Conservation (phyloP, 2,329 filamentous ascomycete species). For the Parastagonospora nodorum region DNA sequence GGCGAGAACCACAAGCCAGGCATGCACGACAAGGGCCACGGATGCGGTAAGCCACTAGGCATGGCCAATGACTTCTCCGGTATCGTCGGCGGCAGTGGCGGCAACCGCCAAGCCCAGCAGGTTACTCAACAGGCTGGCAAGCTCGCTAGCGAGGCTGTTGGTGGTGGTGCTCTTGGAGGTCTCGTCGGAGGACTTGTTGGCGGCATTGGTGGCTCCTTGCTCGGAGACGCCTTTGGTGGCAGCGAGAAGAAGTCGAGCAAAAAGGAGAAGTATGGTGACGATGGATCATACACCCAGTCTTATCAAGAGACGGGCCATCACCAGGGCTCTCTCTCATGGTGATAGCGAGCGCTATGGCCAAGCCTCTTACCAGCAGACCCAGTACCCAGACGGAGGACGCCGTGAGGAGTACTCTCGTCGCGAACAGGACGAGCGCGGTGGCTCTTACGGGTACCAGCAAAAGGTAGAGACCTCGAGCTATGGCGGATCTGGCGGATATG, state of each 20-base stretch:
- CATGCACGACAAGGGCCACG: slow-evolving; percentile 82
- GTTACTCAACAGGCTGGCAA: slow-evolving; percentile 52
- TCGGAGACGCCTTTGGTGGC: slow-evolving; percentile 64
- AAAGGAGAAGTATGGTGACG: slow-evolving; percentile 59
- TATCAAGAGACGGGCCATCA: slow-evolving; percentile 66
- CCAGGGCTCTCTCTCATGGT: slow-evolving; percentile 33
- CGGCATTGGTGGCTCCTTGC: slow-evolving; percentile 62
- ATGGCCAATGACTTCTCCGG: slow-evolving; percentile 66
- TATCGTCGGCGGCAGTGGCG: slow-evolving; percentile 48
- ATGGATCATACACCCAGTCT: slow-evolving; percentile 66
- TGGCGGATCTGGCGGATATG: slow-evolving; percentile 58
- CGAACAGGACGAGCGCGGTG: slow-evolving; percentile 56
- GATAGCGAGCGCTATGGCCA: slow-evolving; percentile 62
- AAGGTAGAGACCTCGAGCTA: slow-evolving; percentile 59
- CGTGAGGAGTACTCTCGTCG: slow-evolving; percentile 66
- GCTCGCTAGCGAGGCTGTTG: slow-evolving; percentile 63
- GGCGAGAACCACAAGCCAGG: slow-evolving; percentile 87
- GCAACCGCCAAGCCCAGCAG: slow-evolving; percentile 42
- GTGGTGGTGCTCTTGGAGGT: slow-evolving; percentile 69
- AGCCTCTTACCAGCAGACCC: slow-evolving; percentile 64
- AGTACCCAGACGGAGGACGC: slow-evolving; percentile 62
- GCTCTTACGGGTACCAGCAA: slow-evolving; percentile 63
- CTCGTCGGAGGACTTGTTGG: slow-evolving; percentile 71
- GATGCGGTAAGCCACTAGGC: slow-evolving; percentile 78
- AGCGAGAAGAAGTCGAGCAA: slow-evolving; percentile 61